phyloP scores from a whole-genome alignment of 305 asterid species.

The Fraxinus velutina region DNA sequence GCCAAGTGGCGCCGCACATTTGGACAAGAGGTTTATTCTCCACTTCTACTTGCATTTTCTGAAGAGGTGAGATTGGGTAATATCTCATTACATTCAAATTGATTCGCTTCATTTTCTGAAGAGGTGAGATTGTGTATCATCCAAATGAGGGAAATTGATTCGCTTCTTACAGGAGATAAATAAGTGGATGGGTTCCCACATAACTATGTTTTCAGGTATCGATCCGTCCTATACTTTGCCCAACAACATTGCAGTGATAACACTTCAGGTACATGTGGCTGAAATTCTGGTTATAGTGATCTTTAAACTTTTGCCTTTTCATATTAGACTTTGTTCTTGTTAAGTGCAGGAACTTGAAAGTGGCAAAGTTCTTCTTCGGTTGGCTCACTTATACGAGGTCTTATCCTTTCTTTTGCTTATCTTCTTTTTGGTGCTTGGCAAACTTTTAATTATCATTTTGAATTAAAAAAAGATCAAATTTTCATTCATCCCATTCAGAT shows the following conservation, averaged over 20 bases:
- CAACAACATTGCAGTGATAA: slow-evolving; percentile 34
- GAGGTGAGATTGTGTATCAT: no score
- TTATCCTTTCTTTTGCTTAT: neutral
- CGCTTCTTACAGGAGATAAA: slow-evolving; percentile 23
- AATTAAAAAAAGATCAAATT: neutral
- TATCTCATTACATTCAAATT: neutral
- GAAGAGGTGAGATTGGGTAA: slow-evolving; percentile 26
- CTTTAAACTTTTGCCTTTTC: neutral
- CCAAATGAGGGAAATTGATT: slow-evolving; percentile 14
- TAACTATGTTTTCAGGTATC: slow-evolving; percentile 30
- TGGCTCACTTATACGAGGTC: slow-evolving; percentile 44
- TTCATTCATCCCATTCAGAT: neutral
- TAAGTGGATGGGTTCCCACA: slow-evolving; percentile 27
- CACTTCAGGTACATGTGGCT: slow-evolving; percentile 31
- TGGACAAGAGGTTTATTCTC: slow-evolving; percentile 46
- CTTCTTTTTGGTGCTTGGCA: neutral
- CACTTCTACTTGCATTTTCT: slow-evolving; percentile 38
- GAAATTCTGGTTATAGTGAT: neutral
- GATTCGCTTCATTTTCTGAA: no score
- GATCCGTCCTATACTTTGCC: slow-evolving; percentile 39
- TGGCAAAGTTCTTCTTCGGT: slow-evolving; percentile 33
- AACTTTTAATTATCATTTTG: neutral
- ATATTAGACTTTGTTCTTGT: neutral
- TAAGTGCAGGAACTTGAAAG: slow-evolving; percentile 35
- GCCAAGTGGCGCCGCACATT: slow-evolving; percentile 43